phyloP scores from a whole-genome alignment of 176 grass and related monocot species.

The Luzula sylvatica region DNA sequence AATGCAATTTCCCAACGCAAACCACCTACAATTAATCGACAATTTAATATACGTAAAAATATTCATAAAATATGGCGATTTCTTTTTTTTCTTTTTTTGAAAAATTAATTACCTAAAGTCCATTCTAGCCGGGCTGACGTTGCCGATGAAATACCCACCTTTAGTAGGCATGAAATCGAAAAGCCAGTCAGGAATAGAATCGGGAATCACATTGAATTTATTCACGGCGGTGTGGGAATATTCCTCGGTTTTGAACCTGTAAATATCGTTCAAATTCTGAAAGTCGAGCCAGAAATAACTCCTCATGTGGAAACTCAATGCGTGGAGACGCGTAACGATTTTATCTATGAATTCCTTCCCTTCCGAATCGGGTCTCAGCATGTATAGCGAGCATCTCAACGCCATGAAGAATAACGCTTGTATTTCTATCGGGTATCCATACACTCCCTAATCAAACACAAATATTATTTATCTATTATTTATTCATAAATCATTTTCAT shows the following conservation, averaged over 20 bases:
- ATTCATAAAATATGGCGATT: too few species aligned
- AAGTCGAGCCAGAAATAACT: slow-evolving; percentile 91
- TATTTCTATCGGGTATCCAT: slow-evolving; percentile 93
- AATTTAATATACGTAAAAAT: not conserved
- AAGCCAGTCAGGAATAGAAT: slow-evolving; percentile 94
- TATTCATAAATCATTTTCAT: too few species aligned
- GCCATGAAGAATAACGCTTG: slow-evolving; percentile 93
- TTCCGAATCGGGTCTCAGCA: slow-evolving; percentile 58
- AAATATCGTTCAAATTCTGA: slow-evolving; percentile 76
- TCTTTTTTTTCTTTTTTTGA: too few species aligned
- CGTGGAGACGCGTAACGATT: slow-evolving; percentile 61
- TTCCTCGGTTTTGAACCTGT: slow-evolving; percentile 86
- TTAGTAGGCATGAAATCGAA: slow-evolving; percentile 84
- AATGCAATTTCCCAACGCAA: slow-evolving; percentile 76
- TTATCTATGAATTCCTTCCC: slow-evolving; percentile 71
- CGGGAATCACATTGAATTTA: slow-evolving; percentile 97
- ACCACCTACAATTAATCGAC: slow-evolving; percentile 37
- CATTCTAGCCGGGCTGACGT: slow-evolving; percentile 88
- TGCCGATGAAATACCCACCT: slow-evolving; percentile 87
- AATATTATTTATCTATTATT: too few species aligned
- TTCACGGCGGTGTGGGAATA: slow-evolving; percentile 98
- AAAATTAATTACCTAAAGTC: slow-evolving; percentile 38
- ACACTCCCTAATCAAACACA: slow-evolving; percentile 67
- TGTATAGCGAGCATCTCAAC: slow-evolving; percentile 52
- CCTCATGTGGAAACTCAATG: slow-evolving; percentile 91